phyloP scores from a whole-genome alignment of 1,139 yeast genomes.

The Entelexis paramagnoliae region DNA sequence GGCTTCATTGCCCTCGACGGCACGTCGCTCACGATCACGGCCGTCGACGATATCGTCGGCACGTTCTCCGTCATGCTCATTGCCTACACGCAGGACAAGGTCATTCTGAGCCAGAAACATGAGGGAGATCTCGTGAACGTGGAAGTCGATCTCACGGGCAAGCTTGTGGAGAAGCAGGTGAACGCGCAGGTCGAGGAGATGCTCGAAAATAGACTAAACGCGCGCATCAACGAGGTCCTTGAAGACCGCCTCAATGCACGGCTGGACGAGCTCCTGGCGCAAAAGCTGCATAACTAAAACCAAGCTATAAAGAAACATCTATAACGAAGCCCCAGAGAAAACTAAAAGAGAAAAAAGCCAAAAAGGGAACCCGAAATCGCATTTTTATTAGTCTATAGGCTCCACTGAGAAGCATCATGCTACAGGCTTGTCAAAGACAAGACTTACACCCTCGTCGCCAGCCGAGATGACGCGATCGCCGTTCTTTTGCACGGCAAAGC shows the following conservation, averaged over 20 bases:
- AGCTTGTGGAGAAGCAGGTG: constrained; percentile 80
- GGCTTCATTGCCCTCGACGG: constrained; percentile 92
- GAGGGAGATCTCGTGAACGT: constrained; percentile 65
- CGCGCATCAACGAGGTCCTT: not conserved
- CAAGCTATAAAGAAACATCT: no score
- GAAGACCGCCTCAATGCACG: constrained; percentile 3
- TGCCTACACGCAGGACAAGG: constrained; percentile 79
- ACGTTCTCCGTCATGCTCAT: constrained; percentile 83
- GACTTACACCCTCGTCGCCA: constrained; percentile 95
- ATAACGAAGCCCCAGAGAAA: no score
- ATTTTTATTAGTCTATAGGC: no score
- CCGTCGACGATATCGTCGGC: constrained; percentile 46
- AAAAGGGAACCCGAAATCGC: no score
- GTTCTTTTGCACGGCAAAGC: constrained; percentile 55
- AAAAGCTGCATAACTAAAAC: not conserved
- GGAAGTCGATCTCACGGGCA: constrained; percentile 91
- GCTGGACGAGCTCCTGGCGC: constrained; percentile 1
- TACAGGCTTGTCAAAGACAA: constrained; percentile 44
- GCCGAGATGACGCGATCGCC: constrained; percentile 75
- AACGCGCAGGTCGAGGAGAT: constrained; percentile 40
- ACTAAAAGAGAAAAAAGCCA: no score
- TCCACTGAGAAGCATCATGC: not conserved
- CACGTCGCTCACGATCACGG: constrained; percentile 80
- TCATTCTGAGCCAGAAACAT: constrained; percentile 55
- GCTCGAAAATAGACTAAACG: not conserved